Conservation (phyloP, 345 rosid species). For the Corchorus capsularis region DNA sequence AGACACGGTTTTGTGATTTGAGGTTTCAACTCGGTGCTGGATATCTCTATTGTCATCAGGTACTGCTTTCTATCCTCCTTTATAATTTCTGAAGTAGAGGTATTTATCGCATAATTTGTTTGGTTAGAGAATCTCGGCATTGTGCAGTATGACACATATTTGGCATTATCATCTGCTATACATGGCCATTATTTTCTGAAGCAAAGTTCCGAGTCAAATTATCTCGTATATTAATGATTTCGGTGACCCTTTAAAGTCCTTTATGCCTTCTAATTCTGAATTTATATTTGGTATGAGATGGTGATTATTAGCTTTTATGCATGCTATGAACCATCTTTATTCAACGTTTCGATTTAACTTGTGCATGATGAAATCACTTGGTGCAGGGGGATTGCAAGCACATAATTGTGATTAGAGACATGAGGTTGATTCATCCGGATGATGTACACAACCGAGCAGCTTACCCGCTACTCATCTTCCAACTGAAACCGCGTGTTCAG, state of each 20-base stretch:
- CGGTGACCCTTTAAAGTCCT: not conserved
- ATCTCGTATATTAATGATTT: not conserved
- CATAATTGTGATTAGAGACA: slow-evolving; percentile 73
- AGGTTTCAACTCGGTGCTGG: slow-evolving; percentile 82
- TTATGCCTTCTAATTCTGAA: not conserved
- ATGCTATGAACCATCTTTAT: not conserved
- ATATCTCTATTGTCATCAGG: slow-evolving; percentile 93
- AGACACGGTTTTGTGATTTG: slow-evolving; percentile 61
- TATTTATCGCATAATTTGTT: not conserved
- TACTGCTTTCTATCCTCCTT: slow-evolving; percentile 14
- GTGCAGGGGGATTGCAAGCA: slow-evolving; percentile 90
- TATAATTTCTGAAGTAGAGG: not conserved
- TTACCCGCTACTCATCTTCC: slow-evolving; percentile 64
- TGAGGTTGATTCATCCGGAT: slow-evolving; percentile 79
- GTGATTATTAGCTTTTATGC: not conserved
- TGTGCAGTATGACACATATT: not conserved
- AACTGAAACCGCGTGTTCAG: slow-evolving; percentile 42
- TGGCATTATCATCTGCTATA: not conserved
- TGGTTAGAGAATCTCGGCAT: not conserved
- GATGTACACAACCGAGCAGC: slow-evolving; percentile 62
- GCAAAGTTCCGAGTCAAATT: too few species aligned
- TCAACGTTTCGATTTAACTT: not conserved
- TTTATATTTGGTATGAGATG: not conserved
- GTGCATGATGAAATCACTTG: slow-evolving; percentile 9
- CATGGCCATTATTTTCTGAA: too few species aligned